phyloP scores from a whole-genome alignment of 179 eudicot species.

The Silene coronaria region DNA sequence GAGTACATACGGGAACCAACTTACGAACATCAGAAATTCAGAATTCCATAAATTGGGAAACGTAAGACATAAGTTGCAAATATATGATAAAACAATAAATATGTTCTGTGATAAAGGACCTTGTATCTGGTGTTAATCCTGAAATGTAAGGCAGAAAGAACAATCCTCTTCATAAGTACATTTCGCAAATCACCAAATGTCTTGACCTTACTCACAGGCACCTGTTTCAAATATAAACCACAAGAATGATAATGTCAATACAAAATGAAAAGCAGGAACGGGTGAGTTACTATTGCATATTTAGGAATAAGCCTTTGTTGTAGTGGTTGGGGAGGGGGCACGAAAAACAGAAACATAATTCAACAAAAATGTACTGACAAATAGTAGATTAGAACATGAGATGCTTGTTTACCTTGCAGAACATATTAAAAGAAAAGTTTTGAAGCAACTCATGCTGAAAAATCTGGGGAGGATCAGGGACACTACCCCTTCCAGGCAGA shows the following conservation, averaged over 20 bases:
- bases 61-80: not conserved
- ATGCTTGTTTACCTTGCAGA: conserved; percentile 69
- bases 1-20: not conserved
- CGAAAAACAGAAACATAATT: not conserved
- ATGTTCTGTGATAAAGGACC: conserved; percentile 25
- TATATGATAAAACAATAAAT: not conserved
- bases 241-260: not conserved
- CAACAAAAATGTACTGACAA: not conserved
- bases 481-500: conserved; percentile 48
- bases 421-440: conserved; percentile 89
- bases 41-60: not conserved
- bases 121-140: conserved; percentile 97
- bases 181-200: conserved; percentile 78
- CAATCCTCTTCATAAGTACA: conserved; percentile 97
- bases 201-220: conserved; percentile 84
- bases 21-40: not conserved
- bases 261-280: not conserved
- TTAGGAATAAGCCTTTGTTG: not conserved
- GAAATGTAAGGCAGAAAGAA: conserved; percentile 96
- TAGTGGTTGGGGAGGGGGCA: not conserved
- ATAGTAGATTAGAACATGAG: conserved; percentile 4
- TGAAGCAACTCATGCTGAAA: conserved; percentile 98
- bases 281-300: not conserved
- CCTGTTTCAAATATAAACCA: conserved; percentile 38
- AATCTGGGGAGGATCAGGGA: conserved; percentile 72